A percentile compares a stretch with the other conserved stretches of the same genome.
Conservation (phyloP, 352 stramenopile genomes). For the Pythium guiyangense region DNA sequence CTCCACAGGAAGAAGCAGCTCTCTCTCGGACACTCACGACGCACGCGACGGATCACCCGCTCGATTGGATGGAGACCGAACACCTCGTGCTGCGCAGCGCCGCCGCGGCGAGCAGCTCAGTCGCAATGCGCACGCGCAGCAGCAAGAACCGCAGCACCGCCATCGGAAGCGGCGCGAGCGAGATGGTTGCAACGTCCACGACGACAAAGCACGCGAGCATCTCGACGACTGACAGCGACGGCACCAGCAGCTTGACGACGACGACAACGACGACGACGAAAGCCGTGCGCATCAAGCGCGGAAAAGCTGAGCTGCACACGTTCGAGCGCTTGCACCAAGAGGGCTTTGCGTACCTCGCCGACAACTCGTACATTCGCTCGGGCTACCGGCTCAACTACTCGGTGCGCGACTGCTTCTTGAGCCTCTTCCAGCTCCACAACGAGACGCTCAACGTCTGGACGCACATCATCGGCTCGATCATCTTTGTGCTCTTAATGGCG, state of each 20-base stretch:
- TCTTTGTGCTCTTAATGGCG: slow-evolving; percentile 76
- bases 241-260: slow-evolving; percentile 14
- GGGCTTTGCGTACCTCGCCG: slow-evolving; percentile 74
- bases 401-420: slow-evolving; percentile 64
- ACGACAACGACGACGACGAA: slow-evolving; percentile 6
- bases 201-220: slow-evolving; percentile 8
- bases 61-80: slow-evolving; percentile 13
- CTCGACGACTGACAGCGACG: not conserved
- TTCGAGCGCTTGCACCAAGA: slow-evolving; percentile 77
- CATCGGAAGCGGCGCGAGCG: not conserved
- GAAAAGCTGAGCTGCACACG: slow-evolving; percentile 42
- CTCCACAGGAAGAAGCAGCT: not conserved
- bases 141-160: slow-evolving; percentile 5
- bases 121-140: slow-evolving; percentile 16
- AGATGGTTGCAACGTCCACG: slow-evolving; percentile 3
- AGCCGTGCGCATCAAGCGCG: slow-evolving; percentile 1
- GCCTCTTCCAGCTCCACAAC: slow-evolving; percentile 86
- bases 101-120: not conserved
- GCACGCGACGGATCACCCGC: not conserved
- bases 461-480: slow-evolving; percentile 82
- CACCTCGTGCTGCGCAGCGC: slow-evolving; percentile 11
- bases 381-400: slow-evolving; percentile 86
- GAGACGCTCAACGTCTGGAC: slow-evolving; percentile 89
- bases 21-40: not conserved
- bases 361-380: slow-evolving; percentile 87